A percentile compares a stretch with the other conserved stretches of the same genome.
phyloP scores from a whole-genome alignment of 2,329 filamentous ascomycete species.

The Drechslerella dactyloides region DNA sequence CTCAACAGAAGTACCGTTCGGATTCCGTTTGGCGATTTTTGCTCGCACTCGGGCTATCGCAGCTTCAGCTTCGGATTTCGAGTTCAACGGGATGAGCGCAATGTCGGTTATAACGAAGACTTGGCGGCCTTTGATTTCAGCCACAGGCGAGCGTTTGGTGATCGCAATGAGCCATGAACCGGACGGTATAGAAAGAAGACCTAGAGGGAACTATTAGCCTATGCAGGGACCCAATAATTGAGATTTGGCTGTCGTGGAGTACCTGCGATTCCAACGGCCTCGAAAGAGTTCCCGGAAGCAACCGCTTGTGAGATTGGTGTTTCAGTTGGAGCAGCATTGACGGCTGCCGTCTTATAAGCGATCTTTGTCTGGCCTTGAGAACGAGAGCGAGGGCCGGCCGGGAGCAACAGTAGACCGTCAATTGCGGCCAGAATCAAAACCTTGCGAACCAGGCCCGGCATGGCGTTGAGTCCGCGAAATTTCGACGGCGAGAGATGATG shows the following conservation, averaged over 20 bases:
- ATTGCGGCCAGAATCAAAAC: slow-evolving; percentile 78
- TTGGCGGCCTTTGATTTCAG: slow-evolving; percentile 75
- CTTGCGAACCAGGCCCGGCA: slow-evolving; percentile 81
- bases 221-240: neutral
- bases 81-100: slow-evolving; percentile 84
- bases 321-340: slow-evolving; percentile 60
- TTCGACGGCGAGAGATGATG: slow-evolving; percentile 23
- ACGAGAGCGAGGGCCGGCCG: slow-evolving; percentile 60
- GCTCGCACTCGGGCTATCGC: slow-evolving; percentile 71
- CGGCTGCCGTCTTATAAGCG: slow-evolving; percentile 69
- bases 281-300: slow-evolving; percentile 57
- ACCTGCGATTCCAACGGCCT: slow-evolving; percentile 67
- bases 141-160: slow-evolving; percentile 83
- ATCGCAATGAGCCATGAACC: slow-evolving; percentile 86
- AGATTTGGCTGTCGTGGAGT: slow-evolving; percentile 44
- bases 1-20: slow-evolving; percentile 55
- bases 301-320: slow-evolving; percentile 57
- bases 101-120: slow-evolving; percentile 89
- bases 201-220: slow-evolving; percentile 61
- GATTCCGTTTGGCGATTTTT: slow-evolving; percentile 58
- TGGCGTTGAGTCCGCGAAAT: slow-evolving; percentile 57
- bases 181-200: slow-evolving; percentile 76
- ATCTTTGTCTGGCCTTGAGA: slow-evolving; percentile 67
- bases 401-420: slow-evolving; percentile 82
- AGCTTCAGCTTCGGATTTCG: slow-evolving; percentile 73